These are phyloP conservation scores for Petunia secreta DNA, from an alignment of 257 asterid species.

Conservation along the genomic window DNA sequence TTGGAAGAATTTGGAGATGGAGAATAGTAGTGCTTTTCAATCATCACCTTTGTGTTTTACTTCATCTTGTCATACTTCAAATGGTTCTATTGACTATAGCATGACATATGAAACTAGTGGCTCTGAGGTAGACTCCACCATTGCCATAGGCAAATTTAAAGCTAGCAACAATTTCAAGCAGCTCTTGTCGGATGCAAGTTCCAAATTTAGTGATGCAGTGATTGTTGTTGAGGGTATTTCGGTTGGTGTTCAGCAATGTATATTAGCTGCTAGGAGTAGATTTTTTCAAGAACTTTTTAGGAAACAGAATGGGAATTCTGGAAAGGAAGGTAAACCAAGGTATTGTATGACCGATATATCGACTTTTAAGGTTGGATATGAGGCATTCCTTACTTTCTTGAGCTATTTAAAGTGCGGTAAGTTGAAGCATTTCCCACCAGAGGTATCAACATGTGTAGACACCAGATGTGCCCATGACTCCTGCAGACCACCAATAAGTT, in stretches of 20 bases:
- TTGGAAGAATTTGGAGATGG: too few relatives aligned
- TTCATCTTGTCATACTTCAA: constrained; percentile 56
- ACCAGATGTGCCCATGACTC: constrained; percentile 55
- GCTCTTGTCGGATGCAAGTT: constrained; percentile 46
- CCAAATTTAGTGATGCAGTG: constrained; percentile 60
- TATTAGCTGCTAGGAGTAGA: constrained; percentile 68
- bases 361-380: constrained; percentile 68
- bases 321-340: constrained; percentile 50
- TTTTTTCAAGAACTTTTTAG: constrained; percentile 51
- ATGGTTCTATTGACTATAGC: constrained; percentile 39
- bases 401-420: constrained; percentile 69
- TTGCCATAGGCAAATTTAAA: constrained; percentile 26
- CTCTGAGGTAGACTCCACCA: constrained; percentile 29
- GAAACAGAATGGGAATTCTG: constrained; percentile 41
- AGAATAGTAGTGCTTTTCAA: not conserved
- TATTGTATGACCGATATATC: constrained; percentile 49
- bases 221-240: constrained; percentile 54
- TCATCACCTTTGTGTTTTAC: constrained; percentile 65
- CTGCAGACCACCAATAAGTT: constrained; percentile 64
- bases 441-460: constrained; percentile 69
- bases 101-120: constrained; percentile 29
- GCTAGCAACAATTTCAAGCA: constrained; percentile 24
- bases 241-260: constrained; percentile 63
- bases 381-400: constrained; percentile 59
- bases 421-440: constrained; percentile 59